Base-by-base conservation (phyloP, 1,139 yeast genomes). In the Hanseniaspora uvarum region DNA sequence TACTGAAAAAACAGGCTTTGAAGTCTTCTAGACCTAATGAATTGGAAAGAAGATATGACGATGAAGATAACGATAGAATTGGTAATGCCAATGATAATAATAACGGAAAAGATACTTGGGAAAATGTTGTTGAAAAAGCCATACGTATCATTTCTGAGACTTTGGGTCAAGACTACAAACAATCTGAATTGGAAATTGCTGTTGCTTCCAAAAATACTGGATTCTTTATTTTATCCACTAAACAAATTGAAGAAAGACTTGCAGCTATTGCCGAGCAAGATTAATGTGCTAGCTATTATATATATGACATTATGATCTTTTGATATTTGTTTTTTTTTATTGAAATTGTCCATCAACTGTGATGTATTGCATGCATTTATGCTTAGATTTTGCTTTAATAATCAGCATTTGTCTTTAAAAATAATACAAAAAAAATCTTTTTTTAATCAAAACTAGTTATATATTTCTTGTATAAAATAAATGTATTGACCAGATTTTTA, bases 241-340 rank as follows among this genome's bases (percentile, higher is more conserved):
- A 87, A 47, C 95, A 92, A 69, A 88, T 92, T 63, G 98, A 92
- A 67, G 96, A 87, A 70, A 77, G 98, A 65, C 75, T 92, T 65
- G 86, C 89, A 40, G 78, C 96, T 24, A 87, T 92, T 68, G 97
- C 98, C 54, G 98, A 92, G 71, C 92, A 86, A 71, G 98, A 92
- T 72, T 92, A 75, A 63, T 12, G 11, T 16, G 18, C 23, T 16
- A 6, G 8, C 5, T 36, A n/a, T 2, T 21, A 18, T 26, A 31
- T 43, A 30, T 31, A 30, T 39, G 10, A 39, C 18, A 21, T 5
- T 23, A 12, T 39, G 12, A 38, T 19, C 7, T 21, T 38, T 38
- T 28, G 31, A 4, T 28, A 28, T n/a, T n/a, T n/a, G n/a, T n/a
- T n/a, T n/a, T n/a, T n/a, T n/a, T n/a, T n/a, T n/a, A n/a, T n/a